Evolutionary conservation across 2,329 filamentous ascomycete species (phyloP), one percentile per base, ranked within the genome.

Genomic region (Xylariaceae sp.): DNA sequence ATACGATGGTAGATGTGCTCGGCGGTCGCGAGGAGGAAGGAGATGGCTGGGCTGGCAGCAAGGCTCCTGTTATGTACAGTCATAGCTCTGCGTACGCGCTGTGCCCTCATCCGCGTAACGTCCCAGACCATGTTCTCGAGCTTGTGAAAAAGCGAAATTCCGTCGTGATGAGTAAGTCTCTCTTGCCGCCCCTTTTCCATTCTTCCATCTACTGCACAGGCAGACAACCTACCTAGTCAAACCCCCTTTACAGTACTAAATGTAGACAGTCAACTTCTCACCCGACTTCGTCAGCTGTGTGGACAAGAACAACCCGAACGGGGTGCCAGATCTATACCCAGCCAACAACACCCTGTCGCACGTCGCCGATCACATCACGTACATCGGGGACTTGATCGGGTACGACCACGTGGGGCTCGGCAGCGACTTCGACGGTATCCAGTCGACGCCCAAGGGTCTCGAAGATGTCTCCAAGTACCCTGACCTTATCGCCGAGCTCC

Each of bases 51-150:
- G 72, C 76, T 4, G 90, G 91, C 6, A 93, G 89, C 69, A 78
- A 81, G 54, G 92, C 94, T 0, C 93, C 94, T 0, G 82, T 95
- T 4, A 95, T 97, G 56, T 97, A 91, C 79, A 92, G 88, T 56
- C 94, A 98, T 72, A 95, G 90, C 65, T 94, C 90, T 4, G 91
- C 89, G 1, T 88, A 90, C 67, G 82, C 85, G 1, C 70, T 97
- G 19, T 97, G 92, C 70, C 91, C 91, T 6, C 92, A 97, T 74
- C 91, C 92, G 8, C 85, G 94, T 29, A 98, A 98, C 67, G 93
- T 96, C 6, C 90, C 91, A 1, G 92, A 98, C 63, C 84, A 93
- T 53, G 86, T 96, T 12, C 78, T 98, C 6, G 76, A 88, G 34
- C 78, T 95, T 1, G 90, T 97, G 33, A 91, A 90, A 72, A 73